A percentile compares a stretch with the other conserved stretches of the same genome.
Evolutionary conservation across 768 basidiomycete species (phyloP).

Genomic region (Antrodiella citrinella): DNA sequence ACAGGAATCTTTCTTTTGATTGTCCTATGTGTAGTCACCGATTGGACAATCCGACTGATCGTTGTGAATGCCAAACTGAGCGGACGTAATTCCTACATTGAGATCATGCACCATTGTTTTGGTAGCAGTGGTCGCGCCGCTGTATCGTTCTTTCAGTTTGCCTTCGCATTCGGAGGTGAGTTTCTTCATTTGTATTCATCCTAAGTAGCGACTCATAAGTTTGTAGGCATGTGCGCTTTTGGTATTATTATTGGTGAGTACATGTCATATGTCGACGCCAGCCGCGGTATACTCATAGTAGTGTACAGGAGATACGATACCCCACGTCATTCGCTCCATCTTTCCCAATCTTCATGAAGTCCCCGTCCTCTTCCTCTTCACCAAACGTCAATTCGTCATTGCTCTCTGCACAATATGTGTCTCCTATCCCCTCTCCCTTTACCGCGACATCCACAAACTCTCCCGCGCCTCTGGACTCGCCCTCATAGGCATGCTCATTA

Average conservation of each 20-base stretch:
- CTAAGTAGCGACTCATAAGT: background rate
- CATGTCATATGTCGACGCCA: background rate
- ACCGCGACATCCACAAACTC: conserved; percentile 97
- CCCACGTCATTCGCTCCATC: conserved; percentile 82
- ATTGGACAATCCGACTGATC: conserved; percentile 96
- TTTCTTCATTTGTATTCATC: conserved; percentile 4
- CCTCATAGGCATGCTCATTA: conserved; percentile 88
- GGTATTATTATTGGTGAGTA: conserved; percentile 79
- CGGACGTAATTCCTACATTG: conserved; percentile 86
- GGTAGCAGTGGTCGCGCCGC: conserved; percentile 87
- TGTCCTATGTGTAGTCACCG: conserved; percentile 76
- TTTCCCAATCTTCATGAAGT: conserved; percentile 61
- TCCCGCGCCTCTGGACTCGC: conserved; percentile 89
- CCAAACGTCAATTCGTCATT: conserved; percentile 87
- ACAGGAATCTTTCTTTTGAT: conserved; percentile 79
- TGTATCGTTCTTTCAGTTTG: conserved; percentile 94
- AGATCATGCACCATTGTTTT: conserved; percentile 91
- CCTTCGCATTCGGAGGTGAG: conserved; percentile 93
- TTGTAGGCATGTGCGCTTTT: conserved; percentile 91
- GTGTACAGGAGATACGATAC: conserved; percentile 82
- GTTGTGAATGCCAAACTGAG: conserved; percentile 94
- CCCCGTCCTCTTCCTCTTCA: conserved; percentile 69
- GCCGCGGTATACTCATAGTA: conserved; percentile 1
- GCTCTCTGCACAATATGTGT: conserved; percentile 78
- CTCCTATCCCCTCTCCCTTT: conserved; percentile 91